Evolutionary conservation across 129 eudicot genomes (phyloP), one percentile per base, ranked within the genome.

Genomic region (Cynara cardunculus): DNA sequence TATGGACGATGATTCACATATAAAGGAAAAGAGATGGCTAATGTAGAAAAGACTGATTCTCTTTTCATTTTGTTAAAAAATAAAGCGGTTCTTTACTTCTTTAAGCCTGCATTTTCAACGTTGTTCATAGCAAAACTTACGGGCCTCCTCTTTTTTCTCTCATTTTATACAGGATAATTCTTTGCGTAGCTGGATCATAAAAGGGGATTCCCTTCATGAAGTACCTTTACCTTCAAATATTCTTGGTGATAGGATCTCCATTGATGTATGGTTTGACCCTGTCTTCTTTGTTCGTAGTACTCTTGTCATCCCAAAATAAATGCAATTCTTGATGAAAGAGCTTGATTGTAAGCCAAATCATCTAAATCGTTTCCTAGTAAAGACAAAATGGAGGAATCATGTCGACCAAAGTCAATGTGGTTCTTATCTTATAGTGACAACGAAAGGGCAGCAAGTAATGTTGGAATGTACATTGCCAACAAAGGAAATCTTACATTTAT

Each of bases 221-320:
- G 93, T 79, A n/a, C 81, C 99, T 41, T 26, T 91, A 73, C 97
- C 99, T 73, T 79, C 91, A 9, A 90, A 87, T 87, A 85, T 76
- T 76, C 95, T 89, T 82, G 93, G 93, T 61, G 90, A 80, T 64
- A 88, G 84, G 82, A 81, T 83, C 90, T 88, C 91, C 62, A 27
- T 84, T 44, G 93, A 92, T 80, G 98, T 95, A 90, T 80, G 94
- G 44, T 79, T 35, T 31, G 69, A 19, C 39, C 26, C 26, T 25
- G 1, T 73, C 41, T 28, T 70, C 21, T 64, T 66, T 16, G 12
- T 69, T 28, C 34, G 3, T 62, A 72, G 65, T 39, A 56, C 35
- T 46, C 78, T 69, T 70, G 22, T 64, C 9, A 5, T 77, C 74
- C 72, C 22, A 28, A 83, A 56, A 24, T 16, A 32, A n/a, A 49